phyloP scores from a whole-genome alignment of 768 basidiomycete species.

The Coprinopsis sp. region DNA sequence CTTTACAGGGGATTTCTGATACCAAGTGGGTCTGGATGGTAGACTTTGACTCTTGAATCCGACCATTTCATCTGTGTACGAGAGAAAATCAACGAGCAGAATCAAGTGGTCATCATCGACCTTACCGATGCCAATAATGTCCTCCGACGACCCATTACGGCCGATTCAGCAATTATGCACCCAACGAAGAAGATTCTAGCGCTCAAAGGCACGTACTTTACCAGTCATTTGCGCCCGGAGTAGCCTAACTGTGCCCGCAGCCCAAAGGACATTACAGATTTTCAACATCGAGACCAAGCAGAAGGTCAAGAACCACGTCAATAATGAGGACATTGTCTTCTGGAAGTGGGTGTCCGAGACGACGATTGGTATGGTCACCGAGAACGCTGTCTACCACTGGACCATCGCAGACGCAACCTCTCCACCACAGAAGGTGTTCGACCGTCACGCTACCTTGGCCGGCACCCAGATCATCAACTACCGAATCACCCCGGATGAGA shows the following conservation, averaged over 20 bases:
- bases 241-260: slow-evolving; percentile 39
- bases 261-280: slow-evolving; percentile 90
- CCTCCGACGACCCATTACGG: slow-evolving; percentile 89
- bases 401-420: slow-evolving; percentile 69
- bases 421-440: slow-evolving; percentile 88
- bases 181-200: slow-evolving; percentile 95
- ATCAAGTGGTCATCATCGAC: slow-evolving; percentile 99
- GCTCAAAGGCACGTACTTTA: slow-evolving; percentile 65
- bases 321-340: slow-evolving; percentile 91
- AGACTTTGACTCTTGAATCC: slow-evolving; percentile 94
- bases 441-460: slow-evolving; percentile 90
- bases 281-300: slow-evolving; percentile 98
- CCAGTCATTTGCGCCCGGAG: neutral
- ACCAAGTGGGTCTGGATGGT: slow-evolving; percentile 3
- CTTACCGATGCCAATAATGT: slow-evolving; percentile 97
- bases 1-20: neutral
- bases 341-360: slow-evolving; percentile 98
- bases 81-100: slow-evolving; percentile 90
- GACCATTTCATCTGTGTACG: slow-evolving; percentile 98
- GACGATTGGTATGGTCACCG: slow-evolving; percentile 93
- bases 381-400: slow-evolving; percentile 92
- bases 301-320: slow-evolving; percentile 94
- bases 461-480: slow-evolving; percentile 99
- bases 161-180: slow-evolving; percentile 99
- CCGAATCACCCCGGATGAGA: slow-evolving; percentile 86